Base-by-base conservation (phyloP, 2,329 filamentous ascomycete species). In the Colletotrichum lini region DNA sequence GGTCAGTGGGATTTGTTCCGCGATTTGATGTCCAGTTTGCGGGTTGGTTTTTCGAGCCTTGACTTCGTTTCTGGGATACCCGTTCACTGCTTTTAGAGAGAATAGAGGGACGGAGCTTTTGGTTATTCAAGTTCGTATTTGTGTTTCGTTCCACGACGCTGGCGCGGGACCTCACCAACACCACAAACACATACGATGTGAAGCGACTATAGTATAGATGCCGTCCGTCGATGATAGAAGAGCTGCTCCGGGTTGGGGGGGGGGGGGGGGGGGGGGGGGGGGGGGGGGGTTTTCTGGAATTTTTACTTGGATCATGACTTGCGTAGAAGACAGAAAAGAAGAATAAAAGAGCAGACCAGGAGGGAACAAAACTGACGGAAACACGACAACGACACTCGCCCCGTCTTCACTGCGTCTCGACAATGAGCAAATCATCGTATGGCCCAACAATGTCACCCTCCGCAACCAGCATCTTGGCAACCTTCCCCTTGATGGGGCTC, bases 371-470 rank as follows among this genome's bases (percentile, higher is more conserved):
- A 30, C 6, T 30, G 26, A 30, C 26, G 4, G 35, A 50, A 57
- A 38, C 9, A 54, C 6, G 21, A 13, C 13, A 49, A 56, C 53
- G 2, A 21, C 15, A 13, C 30, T 47, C 42, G 15, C 44, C 54
- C 13, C 35, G 35, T 9, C 18, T 16, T 53, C 63, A 67, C 53
- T 65, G 58, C 2, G 50, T 67, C 23, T 58, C 73, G 45, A 80
- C 71, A 12, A 79, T 61, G 2, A 77, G 72, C 63, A 80, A 67
- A 42, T 76, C 74, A n/a, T 79, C 76, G 18, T 75, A 75, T 21
- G 76, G 76, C 61, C 77, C 77, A 23, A 81, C 74, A 49, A 81
- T 67, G 30, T 78, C 77, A 0, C 80, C 79, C 38, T 75, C 74
- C 30, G 63, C 68, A 1, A 79, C 76, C 44, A 77, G 61, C n/a